These are phyloP conservation scores for Aspergillus incahuasiensis DNA, from an alignment of 495 filamentous ascomycete species.

Conservation along the genomic window DNA sequence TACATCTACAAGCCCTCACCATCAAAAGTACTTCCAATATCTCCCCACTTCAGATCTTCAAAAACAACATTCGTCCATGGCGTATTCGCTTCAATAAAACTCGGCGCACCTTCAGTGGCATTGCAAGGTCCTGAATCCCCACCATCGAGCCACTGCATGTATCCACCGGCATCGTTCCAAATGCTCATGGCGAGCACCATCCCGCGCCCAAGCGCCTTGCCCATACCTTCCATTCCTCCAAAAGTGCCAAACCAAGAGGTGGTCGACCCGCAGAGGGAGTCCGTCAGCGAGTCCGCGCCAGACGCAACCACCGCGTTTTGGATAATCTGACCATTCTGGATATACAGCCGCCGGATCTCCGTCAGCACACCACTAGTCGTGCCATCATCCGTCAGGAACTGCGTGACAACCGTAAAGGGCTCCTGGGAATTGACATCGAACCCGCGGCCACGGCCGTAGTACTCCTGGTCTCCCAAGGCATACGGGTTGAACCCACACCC, in stretches of 20 bases:
- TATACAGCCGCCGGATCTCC: constrained; percentile 58
- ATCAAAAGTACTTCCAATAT: constrained; percentile 29
- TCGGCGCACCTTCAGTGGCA: constrained; percentile 30
- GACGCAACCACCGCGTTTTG: constrained; percentile 22
- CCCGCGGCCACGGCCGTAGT: constrained; percentile 52
- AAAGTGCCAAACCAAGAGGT: constrained; percentile 16
- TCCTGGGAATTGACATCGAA: constrained; percentile 54
- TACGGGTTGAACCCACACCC: constrained; percentile 65
- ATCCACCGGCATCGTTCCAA: constrained; percentile 55
- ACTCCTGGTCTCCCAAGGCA: constrained; percentile 48
- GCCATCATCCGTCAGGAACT: constrained; percentile 53
- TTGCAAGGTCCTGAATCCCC: constrained; percentile 56
- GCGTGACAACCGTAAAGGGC: constrained; percentile 62
- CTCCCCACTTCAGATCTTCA: constrained; percentile 34
- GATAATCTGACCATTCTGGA: constrained; percentile 56
- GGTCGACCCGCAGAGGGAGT: constrained; percentile 17
- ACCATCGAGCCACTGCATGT: constrained; percentile 63
- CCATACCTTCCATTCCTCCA: constrained; percentile 28
- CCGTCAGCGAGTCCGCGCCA: constrained; percentile 24
- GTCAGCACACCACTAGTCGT: constrained; percentile 41
- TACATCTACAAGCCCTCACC: neutral
- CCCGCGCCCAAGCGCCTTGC: constrained; percentile 43
- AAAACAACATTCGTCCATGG: constrained; percentile 31
- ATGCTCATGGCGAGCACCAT: constrained; percentile 66
- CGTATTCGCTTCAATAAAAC: constrained; percentile 22